Conservation (phyloP, 371 early-diverging fungal species). For the Mortierella sp. region DNA sequence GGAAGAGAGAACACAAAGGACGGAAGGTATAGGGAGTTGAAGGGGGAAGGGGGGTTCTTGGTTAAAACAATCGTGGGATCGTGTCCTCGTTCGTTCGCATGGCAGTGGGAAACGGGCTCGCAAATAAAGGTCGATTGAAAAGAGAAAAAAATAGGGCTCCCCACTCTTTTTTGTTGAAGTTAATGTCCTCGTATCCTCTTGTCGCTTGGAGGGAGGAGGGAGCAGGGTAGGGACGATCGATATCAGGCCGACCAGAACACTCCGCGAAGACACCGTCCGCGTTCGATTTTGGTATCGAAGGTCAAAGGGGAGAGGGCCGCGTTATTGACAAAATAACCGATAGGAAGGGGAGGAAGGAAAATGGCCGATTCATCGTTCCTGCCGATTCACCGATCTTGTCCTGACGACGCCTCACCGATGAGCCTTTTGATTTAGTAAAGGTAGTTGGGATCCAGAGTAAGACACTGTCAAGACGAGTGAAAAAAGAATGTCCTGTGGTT, state of each 20-base stretch:
- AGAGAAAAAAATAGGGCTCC: not conserved
- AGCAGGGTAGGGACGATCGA: not conserved
- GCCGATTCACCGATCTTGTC: not conserved
- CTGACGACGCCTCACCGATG: not conserved
- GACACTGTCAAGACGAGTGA: not conserved
- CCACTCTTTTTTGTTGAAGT: not conserved
- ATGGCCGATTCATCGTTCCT: not conserved
- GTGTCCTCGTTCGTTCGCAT: not conserved
- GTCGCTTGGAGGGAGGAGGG: not conserved
- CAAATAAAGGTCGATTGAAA: not conserved
- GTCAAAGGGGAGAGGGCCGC: not conserved
- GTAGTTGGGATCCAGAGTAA: not conserved
- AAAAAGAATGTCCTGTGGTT: not conserved
- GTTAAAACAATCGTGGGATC: not conserved
- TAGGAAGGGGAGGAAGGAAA: not conserved
- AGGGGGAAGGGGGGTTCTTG: not conserved
- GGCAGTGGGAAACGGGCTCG: not conserved
- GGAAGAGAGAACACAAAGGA: not conserved
- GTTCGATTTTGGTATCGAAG: slow-evolving; percentile 1
- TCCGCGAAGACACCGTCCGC: not conserved
- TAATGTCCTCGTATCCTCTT: not conserved
- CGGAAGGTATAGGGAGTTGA: not conserved
- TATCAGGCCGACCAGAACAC: not conserved
- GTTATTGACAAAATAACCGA: not conserved
- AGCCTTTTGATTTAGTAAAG: not conserved